Percentiles rank a stretch among this genome's conserved stretches.
Conservation (phyloP, 2,329 filamentous ascomycete genomes). For the Diaporthe vaccinii region DNA sequence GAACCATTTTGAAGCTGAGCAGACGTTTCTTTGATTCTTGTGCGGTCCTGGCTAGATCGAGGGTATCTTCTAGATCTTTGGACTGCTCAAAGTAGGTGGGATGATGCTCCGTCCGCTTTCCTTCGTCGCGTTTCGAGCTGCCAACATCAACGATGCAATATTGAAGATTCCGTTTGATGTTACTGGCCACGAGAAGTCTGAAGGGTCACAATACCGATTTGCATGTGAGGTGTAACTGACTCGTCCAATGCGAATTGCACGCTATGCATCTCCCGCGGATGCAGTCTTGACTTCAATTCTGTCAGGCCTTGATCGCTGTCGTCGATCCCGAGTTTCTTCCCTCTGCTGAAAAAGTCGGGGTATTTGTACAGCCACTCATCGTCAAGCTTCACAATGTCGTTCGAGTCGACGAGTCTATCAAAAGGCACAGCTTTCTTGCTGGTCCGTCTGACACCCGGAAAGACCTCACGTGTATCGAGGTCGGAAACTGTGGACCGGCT, state of each 20-base stretch:
- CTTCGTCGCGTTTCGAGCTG: neutral
- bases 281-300: neutral
- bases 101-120: neutral
- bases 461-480: neutral
- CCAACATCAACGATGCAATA: neutral
- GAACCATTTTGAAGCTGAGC: neutral
- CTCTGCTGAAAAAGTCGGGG: constrained; percentile 34
- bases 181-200: neutral
- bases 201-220: neutral
- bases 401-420: constrained; percentile 32
- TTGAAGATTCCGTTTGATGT: neutral
- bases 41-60: neutral
- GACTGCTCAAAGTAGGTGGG: neutral
- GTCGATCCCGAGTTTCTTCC: neutral
- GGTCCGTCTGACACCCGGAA: neutral
- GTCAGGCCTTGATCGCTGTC: too few species aligned
- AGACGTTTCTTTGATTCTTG: constrained; percentile 5
- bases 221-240: neutral
- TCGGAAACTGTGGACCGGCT: too few species aligned
- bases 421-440: constrained; percentile 38
- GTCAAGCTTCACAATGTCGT: constrained; percentile 36
- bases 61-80: too few species aligned
- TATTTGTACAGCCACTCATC: constrained; percentile 45
- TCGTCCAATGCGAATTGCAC: neutral
- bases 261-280: neutral